These are phyloP conservation scores for Saccharomycopsis oosterbeekiorum DNA, from an alignment of 805 yeast species.

Conservation along the genomic window DNA sequence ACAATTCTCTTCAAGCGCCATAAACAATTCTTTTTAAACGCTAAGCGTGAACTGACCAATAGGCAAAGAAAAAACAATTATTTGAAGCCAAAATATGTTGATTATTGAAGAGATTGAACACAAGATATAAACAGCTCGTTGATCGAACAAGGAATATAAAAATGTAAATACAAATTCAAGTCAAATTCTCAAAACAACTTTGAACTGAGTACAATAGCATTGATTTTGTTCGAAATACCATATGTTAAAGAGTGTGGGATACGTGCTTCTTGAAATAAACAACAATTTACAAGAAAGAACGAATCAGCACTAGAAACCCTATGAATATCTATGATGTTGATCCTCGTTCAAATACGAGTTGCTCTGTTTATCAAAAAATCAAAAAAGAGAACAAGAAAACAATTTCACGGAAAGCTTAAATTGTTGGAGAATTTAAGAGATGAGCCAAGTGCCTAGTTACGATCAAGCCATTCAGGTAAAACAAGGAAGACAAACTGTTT, in stretches of 20 bases:
- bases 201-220: too few relatives aligned
- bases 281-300: too few relatives aligned
- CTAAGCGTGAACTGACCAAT: too few relatives aligned
- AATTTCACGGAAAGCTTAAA: background rate
- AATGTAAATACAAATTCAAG: slow-evolving; percentile 79
- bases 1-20: too few relatives aligned
- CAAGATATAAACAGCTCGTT: slow-evolving; percentile 77
- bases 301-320: too few relatives aligned
- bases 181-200: slow-evolving; percentile 71
- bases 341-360: too few relatives aligned
- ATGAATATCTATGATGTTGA: too few relatives aligned
- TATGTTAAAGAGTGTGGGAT: slow-evolving; percentile 59
- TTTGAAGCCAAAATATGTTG: slow-evolving; percentile 46
- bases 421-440: background rate
- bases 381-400: too few relatives aligned
- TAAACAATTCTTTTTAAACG: too few relatives aligned
- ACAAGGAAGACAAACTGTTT: slow-evolving; percentile 22
- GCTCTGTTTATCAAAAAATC: too few relatives aligned
- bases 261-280: slow-evolving; percentile 15
- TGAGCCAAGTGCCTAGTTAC: slow-evolving; percentile 77
- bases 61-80: too few relatives aligned
- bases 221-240: slow-evolving; percentile 67
- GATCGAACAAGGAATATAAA: slow-evolving; percentile 58
- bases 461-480: slow-evolving; percentile 47
- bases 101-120: slow-evolving; percentile 61